Conservation (phyloP, 2,329 filamentous ascomycete species). For the Cryphonectria naterciae region DNA sequence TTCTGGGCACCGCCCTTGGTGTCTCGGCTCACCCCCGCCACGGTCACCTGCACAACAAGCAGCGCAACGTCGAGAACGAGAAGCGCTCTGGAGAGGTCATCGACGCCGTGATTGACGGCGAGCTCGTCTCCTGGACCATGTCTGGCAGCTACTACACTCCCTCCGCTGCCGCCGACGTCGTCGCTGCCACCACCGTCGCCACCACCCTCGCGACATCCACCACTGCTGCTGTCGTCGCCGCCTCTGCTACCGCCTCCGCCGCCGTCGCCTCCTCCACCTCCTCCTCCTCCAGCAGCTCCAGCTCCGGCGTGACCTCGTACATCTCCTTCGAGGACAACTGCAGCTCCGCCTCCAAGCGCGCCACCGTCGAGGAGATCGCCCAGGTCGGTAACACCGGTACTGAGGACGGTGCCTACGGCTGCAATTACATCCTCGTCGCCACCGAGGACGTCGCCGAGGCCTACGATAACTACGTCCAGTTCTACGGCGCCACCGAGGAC, state of each 20-base stretch:
- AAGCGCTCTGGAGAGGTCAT: constrained; percentile 32
- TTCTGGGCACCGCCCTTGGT: constrained; percentile 39
- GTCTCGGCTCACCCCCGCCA: constrained; percentile 40
- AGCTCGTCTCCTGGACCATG: constrained; percentile 35
- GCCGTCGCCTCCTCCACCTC: constrained; percentile 23
- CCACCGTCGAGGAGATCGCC: constrained; percentile 50
- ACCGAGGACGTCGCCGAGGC: constrained; percentile 39
- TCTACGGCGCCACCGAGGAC: constrained; percentile 33
- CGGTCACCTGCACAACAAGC: constrained; percentile 43
- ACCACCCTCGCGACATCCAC: constrained; percentile 5
- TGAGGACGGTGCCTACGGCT: constrained; percentile 45
- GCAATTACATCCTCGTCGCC: constrained; percentile 55
- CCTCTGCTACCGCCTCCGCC: constrained; percentile 22
- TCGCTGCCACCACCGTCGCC: constrained; percentile 10
- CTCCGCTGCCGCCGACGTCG: constrained; percentile 15
- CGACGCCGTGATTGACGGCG: constrained; percentile 36
- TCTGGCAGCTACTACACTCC: constrained; percentile 27
- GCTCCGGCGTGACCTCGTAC: constrained; percentile 48
- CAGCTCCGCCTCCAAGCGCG: constrained; percentile 40
- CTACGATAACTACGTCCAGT: constrained; percentile 41
- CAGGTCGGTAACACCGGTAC: constrained; percentile 53
- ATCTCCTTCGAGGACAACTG: constrained; percentile 42
- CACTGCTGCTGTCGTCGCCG: constrained; percentile 2
- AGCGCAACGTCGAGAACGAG: constrained; percentile 32
- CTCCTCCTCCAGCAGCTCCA: constrained; percentile 29